phyloP scores from a whole-genome alignment of 2,329 filamentous ascomycete species.

The Cladosporium sp. region DNA sequence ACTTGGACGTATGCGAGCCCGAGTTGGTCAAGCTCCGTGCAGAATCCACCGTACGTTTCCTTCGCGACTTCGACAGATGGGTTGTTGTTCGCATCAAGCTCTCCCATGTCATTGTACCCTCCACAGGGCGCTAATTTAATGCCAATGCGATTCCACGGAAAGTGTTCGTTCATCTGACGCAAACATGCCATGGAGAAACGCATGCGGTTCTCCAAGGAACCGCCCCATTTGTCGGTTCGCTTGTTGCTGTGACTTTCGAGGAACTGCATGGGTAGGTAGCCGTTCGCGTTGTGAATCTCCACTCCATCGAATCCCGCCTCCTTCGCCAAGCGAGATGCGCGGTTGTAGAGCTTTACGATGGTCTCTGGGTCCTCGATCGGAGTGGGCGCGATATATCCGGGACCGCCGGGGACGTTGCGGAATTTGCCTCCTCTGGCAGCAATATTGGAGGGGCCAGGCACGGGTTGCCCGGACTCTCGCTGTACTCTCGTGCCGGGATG shows the following conservation, averaged over 20 bases:
- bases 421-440: slow-evolving; percentile 34
- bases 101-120: too few species aligned
- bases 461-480: slow-evolving; percentile 28
- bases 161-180: too few species aligned
- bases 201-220: slow-evolving; percentile 52
- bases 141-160: too few species aligned
- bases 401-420: slow-evolving; percentile 34
- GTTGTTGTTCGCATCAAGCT: too few species aligned
- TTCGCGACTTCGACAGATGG: too few species aligned
- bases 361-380: slow-evolving; percentile 39
- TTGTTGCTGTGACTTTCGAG: slow-evolving; percentile 52
- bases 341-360: slow-evolving; percentile 36
- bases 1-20: too few species aligned
- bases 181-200: slow-evolving; percentile 49
- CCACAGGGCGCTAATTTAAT: too few species aligned
- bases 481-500: slow-evolving; percentile 26
- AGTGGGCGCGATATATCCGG: slow-evolving; percentile 38
- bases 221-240: slow-evolving; percentile 53
- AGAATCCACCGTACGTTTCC: too few species aligned
- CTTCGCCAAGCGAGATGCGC: slow-evolving; percentile 43
- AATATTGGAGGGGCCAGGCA: slow-evolving; percentile 27
- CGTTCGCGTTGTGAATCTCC: slow-evolving; percentile 54
- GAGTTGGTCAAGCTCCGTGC: too few species aligned
- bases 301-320: slow-evolving; percentile 55
- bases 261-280: slow-evolving; percentile 56